Evolutionary conservation across 2,329 filamentous ascomycete genomes (phyloP).

Genomic region (Cadophora luteo-olivacea): DNA sequence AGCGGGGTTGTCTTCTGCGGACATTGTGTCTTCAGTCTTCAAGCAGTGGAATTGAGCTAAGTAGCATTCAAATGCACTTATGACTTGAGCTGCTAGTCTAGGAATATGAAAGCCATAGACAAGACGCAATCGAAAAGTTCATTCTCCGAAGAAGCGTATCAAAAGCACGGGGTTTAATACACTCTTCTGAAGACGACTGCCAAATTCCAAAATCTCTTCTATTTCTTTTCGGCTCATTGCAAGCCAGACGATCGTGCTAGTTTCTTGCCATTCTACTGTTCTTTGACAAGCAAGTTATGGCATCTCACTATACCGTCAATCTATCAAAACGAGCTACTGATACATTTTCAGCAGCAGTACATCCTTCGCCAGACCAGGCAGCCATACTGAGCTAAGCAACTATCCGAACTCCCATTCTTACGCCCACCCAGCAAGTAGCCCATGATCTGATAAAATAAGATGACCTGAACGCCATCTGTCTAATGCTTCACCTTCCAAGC

Average conservation of each 20-base stretch:
- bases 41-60: not conserved
- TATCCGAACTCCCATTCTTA: not conserved
- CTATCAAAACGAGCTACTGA: not conserved
- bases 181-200: not conserved
- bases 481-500: not conserved
- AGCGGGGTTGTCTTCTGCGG: not conserved
- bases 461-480: not conserved
- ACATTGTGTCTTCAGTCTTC: not conserved
- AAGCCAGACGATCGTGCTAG: not conserved
- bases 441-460: conserved; percentile 2
- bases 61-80: no score
- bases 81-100: no score
- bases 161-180: not conserved
- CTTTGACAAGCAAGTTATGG: not conserved
- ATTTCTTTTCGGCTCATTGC: not conserved
- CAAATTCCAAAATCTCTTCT: conserved; percentile 4
- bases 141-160: not conserved
- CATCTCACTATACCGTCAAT: not conserved
- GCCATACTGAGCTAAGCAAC: not conserved
- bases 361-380: not conserved
- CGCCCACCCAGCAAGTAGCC: not conserved
- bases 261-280: not conserved
- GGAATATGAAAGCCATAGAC: no score
- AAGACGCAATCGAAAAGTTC: not conserved
- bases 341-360: not conserved